phyloP scores from a whole-genome alignment of 2,329 filamentous ascomycete genomes.

The Chrysoporthe austroafricana region DNA sequence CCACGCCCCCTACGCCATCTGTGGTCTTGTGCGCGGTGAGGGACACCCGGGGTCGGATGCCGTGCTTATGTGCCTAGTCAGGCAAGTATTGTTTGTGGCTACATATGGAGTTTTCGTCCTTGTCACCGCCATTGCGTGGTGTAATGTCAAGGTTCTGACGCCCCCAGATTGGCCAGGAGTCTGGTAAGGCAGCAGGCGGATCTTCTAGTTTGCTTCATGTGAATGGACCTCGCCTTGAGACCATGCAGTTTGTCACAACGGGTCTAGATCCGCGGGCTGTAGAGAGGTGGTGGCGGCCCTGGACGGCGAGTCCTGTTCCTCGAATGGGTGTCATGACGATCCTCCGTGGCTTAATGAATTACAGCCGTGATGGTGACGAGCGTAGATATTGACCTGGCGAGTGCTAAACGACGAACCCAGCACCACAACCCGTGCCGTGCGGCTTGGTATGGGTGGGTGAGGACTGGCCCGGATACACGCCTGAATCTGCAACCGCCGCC shows the following conservation, averaged over 20 bases:
- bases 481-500: neutral
- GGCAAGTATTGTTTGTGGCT: constrained; percentile 5
- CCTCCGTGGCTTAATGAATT: constrained; percentile 2
- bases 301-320: neutral
- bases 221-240: neutral
- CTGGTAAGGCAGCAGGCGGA: constrained; percentile 18
- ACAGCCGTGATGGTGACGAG: constrained; percentile 6
- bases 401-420: neutral
- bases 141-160: constrained; percentile 15
- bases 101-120: constrained; percentile 7
- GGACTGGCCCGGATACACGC: neutral
- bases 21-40: constrained; percentile 9
- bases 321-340: neutral
- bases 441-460: neutral
- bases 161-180: constrained; percentile 20
- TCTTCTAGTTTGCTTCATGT: constrained; percentile 2
- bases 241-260: neutral
- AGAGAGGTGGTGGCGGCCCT: neutral
- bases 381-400: neutral
- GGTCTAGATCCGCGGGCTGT: neutral
- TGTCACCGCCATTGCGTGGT: constrained; percentile 23
- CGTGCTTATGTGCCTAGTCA: constrained; percentile 6
- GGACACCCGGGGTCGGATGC: constrained; percentile 20
- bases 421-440: neutral
- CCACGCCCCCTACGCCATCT: constrained; percentile 11